These are phyloP conservation scores for Morella rubra DNA, from an alignment of 306 rosid genomes.

Conservation along the genomic window DNA sequence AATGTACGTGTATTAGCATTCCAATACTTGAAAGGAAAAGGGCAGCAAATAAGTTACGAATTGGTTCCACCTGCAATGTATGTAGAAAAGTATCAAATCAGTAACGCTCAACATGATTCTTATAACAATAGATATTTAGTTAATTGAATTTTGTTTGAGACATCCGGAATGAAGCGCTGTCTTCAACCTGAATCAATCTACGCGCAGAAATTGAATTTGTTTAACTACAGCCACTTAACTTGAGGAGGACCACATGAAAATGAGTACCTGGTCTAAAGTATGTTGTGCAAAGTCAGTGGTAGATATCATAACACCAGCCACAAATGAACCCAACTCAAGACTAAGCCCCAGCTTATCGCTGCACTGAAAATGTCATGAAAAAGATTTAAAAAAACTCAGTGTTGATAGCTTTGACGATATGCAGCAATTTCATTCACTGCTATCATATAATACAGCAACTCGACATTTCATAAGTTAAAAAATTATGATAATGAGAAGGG, in stretches of 20 bases:
- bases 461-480: not conserved
- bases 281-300: conserved; percentile 95
- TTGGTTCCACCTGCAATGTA: conserved; percentile 92
- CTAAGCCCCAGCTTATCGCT: conserved; percentile 99
- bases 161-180: conserved; percentile 19
- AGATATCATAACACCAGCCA: conserved; percentile 98
- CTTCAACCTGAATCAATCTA: not conserved
- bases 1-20: conserved; percentile 94
- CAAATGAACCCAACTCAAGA: conserved; percentile 98
- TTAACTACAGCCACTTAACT: not conserved
- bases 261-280: conserved; percentile 90
- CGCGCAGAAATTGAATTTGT: not conserved
- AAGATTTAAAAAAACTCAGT: conserved; percentile 36
- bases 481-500: not conserved
- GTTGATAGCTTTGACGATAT: not conserved
- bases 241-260: conserved; percentile 9
- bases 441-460: conserved; percentile 7
- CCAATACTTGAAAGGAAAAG: conserved; percentile 98
- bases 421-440: not conserved
- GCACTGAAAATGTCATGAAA: conserved; percentile 70
- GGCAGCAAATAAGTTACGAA: conserved; percentile 96
- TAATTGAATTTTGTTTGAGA: conserved; percentile 10
- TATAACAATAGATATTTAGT: conserved; percentile 15
- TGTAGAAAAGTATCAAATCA: conserved; percentile 27
- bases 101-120: conserved; percentile 10